Base-by-base conservation (phyloP, 805 yeast genomes). In the Zygosaccharomyces siamensis region DNA sequence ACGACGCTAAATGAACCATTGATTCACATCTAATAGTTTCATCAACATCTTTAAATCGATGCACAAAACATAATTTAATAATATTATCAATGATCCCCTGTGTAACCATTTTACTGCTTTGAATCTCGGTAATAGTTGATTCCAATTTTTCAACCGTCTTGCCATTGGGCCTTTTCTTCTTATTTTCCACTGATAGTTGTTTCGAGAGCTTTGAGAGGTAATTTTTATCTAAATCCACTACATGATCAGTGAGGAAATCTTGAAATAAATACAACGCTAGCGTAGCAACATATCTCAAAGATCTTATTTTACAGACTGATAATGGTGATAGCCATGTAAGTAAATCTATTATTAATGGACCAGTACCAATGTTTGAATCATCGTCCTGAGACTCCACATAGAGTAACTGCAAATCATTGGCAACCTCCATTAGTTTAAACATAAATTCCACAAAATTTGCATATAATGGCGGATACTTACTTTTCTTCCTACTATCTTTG, bases 11-110 rank as follows among this genome's bases (percentile, higher is more conserved):
- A 31, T 76, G 73, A 7, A 64, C 57, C 57, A 87, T 71, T 47
- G 96, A 84, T 49, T 84, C 89, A 27, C 77, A 75, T 56, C 97
- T 75, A 31, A 90, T 85, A 5, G 64, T 62, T 5, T 83, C 78
- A 60, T 88, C 95, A 11, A 83, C 74, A 64, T 90, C 97, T 54
- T 89, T 80, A 62, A 86, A 86, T 55, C 97, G 72, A 59, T 84
- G 87, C 8, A 80, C 78, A 62, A 88, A 86, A 7, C 84, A 77
- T 1, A 84, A 73, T 54, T 78, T 81, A 28, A 81, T 76, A 7
- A 86, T 75, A 53, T 88, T 95, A 48, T 75, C 78, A 35, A 86
- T 72, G 47, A 79, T 78, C 45, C 74, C 81, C 32, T 75, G 77
- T 3, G 83, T 58, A 1, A 78, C 75, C n/a, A 69, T 68, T 46